Evolutionary conservation across 148 eudicot species (phyloP).

Genomic region (Fagopyrum esculentum): DNA sequence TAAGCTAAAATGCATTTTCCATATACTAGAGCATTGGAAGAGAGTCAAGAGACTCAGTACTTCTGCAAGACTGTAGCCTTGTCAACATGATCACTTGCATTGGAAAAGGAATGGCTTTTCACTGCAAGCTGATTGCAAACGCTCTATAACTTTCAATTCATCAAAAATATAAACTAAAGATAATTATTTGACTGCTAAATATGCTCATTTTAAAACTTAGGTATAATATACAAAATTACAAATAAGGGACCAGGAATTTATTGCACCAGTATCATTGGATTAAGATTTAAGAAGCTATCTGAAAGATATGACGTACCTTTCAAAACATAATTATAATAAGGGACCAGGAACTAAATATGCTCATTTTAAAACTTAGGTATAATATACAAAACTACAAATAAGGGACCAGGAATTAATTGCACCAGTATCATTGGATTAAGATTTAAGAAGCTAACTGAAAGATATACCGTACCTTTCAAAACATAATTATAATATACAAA

Average conservation of each 20-base stretch:
- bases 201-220: not conserved
- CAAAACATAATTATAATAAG: too few species aligned
- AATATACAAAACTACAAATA: not conserved
- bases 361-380: not conserved
- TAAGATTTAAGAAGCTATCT: not conserved
- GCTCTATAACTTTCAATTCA: not conserved
- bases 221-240: not conserved
- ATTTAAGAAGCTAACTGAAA: not conserved
- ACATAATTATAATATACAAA: not conserved
- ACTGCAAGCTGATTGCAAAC: not conserved
- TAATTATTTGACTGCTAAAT: not conserved
- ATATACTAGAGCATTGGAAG: not conserved
- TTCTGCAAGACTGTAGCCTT: not conserved
- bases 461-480: conserved; percentile 32
- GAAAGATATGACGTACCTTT: too few species aligned
- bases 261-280: not conserved
- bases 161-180: not conserved
- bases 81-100: not conserved
- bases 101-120: not conserved
- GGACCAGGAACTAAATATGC: not conserved
- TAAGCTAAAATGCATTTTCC: not conserved
- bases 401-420: not conserved
- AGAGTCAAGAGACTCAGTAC: not conserved
- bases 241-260: not conserved
- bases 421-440: not conserved